Evolutionary conservation across 305 asterid genomes (phyloP).

Genomic region (Ilex paraguariensis): DNA sequence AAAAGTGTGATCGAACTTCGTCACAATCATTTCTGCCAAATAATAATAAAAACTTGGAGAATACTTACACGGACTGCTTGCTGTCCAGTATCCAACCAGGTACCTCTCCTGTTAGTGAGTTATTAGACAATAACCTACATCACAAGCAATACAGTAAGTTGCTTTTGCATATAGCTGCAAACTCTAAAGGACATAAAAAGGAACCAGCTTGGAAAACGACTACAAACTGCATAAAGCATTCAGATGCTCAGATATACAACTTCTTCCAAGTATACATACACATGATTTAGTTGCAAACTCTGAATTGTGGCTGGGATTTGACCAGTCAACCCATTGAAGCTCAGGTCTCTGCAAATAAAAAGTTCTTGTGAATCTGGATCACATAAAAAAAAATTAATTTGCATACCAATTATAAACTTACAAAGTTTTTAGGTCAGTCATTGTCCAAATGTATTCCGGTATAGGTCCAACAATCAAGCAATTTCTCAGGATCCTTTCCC

Average conservation of each 20-base stretch:
- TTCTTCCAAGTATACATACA: constrained; percentile 33
- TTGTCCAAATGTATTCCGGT: constrained; percentile 38
- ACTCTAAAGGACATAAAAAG: background rate
- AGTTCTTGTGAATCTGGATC: constrained; percentile 5
- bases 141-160: background rate
- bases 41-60: constrained; percentile 6
- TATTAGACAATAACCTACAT: constrained; percentile 64
- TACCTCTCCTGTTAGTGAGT: constrained; percentile 53
- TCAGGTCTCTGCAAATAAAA: constrained; percentile 61
- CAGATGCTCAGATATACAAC: too few species aligned
- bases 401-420: constrained; percentile 28
- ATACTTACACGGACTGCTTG: constrained; percentile 38
- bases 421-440: constrained; percentile 35
- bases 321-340: constrained; percentile 67
- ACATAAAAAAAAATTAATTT: background rate
- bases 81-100: constrained; percentile 52
- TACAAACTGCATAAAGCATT: too few species aligned
- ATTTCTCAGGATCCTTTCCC: constrained; percentile 67
- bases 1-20: too few species aligned
- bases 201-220: too few species aligned
- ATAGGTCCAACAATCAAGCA: constrained; percentile 65
- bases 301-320: constrained; percentile 35
- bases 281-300: constrained; percentile 10
- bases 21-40: background rate
- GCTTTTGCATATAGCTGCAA: background rate